A percentile compares a stretch with the other conserved stretches of the same genome.
Evolutionary conservation across 768 basidiomycete genomes (phyloP).

Genomic region (Floccularia luteovirens): DNA sequence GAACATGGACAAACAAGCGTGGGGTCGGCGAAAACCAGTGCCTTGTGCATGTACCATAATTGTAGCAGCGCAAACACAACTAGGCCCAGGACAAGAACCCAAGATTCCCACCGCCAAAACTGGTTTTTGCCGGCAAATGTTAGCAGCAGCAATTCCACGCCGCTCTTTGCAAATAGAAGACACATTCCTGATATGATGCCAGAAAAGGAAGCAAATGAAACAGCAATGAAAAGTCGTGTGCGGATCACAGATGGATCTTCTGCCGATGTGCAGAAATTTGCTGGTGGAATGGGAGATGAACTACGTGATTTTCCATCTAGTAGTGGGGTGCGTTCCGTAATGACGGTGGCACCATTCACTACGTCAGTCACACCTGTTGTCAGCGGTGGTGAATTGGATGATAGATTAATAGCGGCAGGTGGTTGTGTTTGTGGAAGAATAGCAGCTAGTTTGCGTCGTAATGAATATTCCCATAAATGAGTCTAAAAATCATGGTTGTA

Average conservation of each 20-base stretch:
- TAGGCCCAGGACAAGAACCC: conserved; percentile 71
- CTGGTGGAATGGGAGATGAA: conserved; percentile 17
- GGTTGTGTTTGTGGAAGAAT: conserved; percentile 17
- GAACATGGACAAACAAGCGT: conserved; percentile 80
- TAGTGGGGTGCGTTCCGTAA: conserved; percentile 54
- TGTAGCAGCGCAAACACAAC: conserved; percentile 73
- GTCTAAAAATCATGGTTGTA: conserved; percentile 41
- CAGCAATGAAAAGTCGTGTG: conserved; percentile 58
- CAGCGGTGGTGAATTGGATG: conserved; percentile 28
- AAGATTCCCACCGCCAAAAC: conserved; percentile 79
- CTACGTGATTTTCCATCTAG: conserved; percentile 30
- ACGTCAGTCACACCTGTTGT: conserved; percentile 26
- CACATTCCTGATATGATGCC: conserved; percentile 92
- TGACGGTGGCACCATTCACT: conserved; percentile 20
- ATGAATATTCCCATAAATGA: conserved; percentile 62
- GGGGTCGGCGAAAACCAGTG: conserved; percentile 73
- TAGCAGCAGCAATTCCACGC: conserved; percentile 79
- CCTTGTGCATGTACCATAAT: conserved; percentile 79
- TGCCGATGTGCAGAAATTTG: conserved; percentile 7
- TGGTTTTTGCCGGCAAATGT: conserved; percentile 73
- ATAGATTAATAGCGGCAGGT: conserved; percentile 26
- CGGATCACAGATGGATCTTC: conserved; percentile 23
- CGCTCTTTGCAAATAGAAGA: conserved; percentile 88
- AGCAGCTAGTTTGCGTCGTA: conserved; percentile 28
- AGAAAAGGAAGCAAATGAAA: conserved; percentile 82